Evolutionary conservation across 805 yeast genomes (phyloP), one percentile per base, ranked within the genome.

Genomic region (Kodamaea leandrae): DNA sequence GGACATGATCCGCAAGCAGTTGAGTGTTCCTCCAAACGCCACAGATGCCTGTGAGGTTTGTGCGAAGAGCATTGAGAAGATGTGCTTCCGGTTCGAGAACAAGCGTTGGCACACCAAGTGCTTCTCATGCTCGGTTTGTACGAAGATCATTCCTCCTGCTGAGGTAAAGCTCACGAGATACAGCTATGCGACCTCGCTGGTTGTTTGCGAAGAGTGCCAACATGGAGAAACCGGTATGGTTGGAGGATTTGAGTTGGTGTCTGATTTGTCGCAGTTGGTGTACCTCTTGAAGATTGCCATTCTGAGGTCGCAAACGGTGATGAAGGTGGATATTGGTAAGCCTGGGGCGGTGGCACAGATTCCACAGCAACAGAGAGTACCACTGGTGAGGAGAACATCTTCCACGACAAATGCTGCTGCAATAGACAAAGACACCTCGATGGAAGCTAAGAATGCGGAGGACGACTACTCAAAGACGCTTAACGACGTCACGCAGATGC

Each of bases 81-180:
- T 75, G n/a, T 91, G 98, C 63, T 66, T 81, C 12, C 74, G 72
- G 33, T 76, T 71, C 49, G 68, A 68, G 15, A 80, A 79, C 25
- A 65, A 68, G 37, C 76, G 96, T 51, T 91, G 96, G 97, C 99
- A 93, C 58, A 44, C 71, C 10, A 66, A 74, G 20, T 93, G 99
- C 62, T 74, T 91, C 32, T 53, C 59, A 7, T 91, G 98, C 54
- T 61, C 76, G 0, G 55, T 57, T 6, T 90, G 97, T 58, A 54
- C 60, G 10, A 71, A 72, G 12, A 43, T 42, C 10, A 49, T 55
- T 29, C 45, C 50, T 4, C 17, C 28, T 0, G 58, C 57, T 32
- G 69, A 74, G n/a, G 47, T 71, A 12, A 58, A 63, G 12, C 79
- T 73, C 37, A 68, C 79, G 10, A 64, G 80, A 3, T 75, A 66